Percentiles rank a stretch among this genome's conserved stretches.
Conservation (phyloP, 2,329 filamentous ascomycete species). For the Botryotinia calthae region DNA sequence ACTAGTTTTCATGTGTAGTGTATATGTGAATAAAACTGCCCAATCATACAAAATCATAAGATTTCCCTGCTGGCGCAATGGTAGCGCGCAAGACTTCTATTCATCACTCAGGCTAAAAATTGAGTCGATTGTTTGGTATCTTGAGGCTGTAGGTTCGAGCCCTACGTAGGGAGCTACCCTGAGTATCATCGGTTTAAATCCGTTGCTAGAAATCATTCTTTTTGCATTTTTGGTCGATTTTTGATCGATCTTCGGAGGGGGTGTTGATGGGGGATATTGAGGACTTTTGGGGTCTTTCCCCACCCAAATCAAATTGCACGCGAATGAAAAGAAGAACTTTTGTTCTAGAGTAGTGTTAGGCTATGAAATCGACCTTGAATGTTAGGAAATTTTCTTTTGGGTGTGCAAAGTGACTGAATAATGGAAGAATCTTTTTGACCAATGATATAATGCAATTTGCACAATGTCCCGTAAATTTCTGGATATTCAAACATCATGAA, state of each 20-base stretch:
- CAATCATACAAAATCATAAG: background rate
- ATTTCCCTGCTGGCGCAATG: constrained; percentile 18
- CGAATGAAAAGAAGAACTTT: background rate
- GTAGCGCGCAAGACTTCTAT: constrained; percentile 18
- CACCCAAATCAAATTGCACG: background rate
- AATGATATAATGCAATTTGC: background rate
- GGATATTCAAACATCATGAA: background rate
- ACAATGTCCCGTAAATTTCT: background rate
- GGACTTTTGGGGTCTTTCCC: background rate
- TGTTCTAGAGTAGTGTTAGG: too few species aligned
- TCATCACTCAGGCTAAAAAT: too few species aligned
- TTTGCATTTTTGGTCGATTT: background rate
- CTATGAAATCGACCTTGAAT: background rate
- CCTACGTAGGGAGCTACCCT: constrained; percentile 11
- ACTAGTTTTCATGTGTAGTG: accelerated
- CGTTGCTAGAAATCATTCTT: background rate
- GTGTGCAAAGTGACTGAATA: background rate
- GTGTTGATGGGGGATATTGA: background rate
- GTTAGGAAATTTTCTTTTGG: background rate
- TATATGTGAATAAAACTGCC: accelerated
- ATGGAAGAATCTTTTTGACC: background rate
- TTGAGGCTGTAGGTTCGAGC: constrained; percentile 12
- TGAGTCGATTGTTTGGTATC: too few species aligned
- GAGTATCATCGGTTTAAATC: constrained; percentile 13
- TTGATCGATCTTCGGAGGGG: background rate